Percentiles rank a stretch among this genome's conserved stretches.
These are phyloP conservation scores for Luffa acutangula DNA, from an alignment of 306 rosid genomes.

Conservation along the genomic window DNA sequence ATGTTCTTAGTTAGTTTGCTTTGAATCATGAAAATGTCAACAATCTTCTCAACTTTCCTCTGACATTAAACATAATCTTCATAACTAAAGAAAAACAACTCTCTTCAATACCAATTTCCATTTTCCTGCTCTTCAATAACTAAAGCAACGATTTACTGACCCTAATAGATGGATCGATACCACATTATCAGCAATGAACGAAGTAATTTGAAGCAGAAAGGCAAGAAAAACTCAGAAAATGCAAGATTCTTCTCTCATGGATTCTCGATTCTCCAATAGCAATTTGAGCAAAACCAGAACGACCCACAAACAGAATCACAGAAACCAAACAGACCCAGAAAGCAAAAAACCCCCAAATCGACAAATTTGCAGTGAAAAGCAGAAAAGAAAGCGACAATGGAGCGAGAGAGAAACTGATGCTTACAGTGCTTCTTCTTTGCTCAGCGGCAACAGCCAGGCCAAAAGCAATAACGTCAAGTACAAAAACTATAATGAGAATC, in stretches of 20 bases:
- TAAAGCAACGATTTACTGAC: background rate
- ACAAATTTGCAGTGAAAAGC: background rate
- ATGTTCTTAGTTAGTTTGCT: background rate
- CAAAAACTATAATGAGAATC: slow-evolving; percentile 43
- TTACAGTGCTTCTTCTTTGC: slow-evolving; percentile 92
- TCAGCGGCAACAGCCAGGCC: slow-evolving; percentile 94
- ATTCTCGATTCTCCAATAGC: background rate
- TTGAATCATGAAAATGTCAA: background rate
- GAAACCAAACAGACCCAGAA: slow-evolving; percentile 13
- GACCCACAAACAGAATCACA: background rate
- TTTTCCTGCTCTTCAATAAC: background rate
- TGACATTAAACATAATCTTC: background rate
- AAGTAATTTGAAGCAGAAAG: background rate
- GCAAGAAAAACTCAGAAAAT: background rate
- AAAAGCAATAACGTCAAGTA: slow-evolving; percentile 72
- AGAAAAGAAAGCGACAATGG: background rate
- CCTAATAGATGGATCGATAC: background rate
- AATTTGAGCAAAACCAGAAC: slow-evolving; percentile 17
- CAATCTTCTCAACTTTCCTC: background rate
- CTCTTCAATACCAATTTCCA: background rate
- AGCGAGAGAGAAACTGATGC: slow-evolving; percentile 12
- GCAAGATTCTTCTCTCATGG: background rate
- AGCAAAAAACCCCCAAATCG: background rate
- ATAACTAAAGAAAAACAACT: background rate
- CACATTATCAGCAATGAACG: background rate